Evolutionary conservation across 306 rosid species (phyloP).

Genomic region (Abrus pulchellus): DNA sequence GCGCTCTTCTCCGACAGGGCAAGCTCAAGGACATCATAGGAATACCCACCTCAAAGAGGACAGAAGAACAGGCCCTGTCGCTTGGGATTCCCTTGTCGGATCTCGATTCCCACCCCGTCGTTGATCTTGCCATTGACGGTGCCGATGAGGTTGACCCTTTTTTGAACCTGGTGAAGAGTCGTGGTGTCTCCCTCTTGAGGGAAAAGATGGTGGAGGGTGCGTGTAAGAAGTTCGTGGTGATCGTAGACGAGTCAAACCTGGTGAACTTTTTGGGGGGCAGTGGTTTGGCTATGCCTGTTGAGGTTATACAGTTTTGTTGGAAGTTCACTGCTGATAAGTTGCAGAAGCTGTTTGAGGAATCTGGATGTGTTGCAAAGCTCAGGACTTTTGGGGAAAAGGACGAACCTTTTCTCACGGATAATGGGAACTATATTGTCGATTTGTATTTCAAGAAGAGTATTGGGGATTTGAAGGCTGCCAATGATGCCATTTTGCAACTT

Average conservation of each 20-base stretch:
- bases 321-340: conserved; percentile 69
- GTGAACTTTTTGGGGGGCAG: conserved; percentile 75
- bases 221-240: conserved; percentile 73
- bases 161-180: conserved; percentile 81
- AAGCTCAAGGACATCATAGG: conserved; percentile 71
- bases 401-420: conserved; percentile 77
- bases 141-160: conserved; percentile 92
- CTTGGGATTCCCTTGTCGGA: conserved; percentile 82
- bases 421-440: conserved; percentile 78
- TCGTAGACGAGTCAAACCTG: conserved; percentile 85
- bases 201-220: conserved; percentile 91
- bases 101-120: conserved; percentile 71
- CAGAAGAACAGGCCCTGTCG: conserved; percentile 80
- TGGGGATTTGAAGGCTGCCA: conserved; percentile 84
- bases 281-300: conserved; percentile 90
- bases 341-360: conserved; percentile 56
- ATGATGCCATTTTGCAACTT: conserved; percentile 74
- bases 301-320: conserved; percentile 83
- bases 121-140: conserved; percentile 89
- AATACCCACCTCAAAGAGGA: conserved; percentile 80
- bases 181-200: conserved; percentile 85
- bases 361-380: conserved; percentile 76
- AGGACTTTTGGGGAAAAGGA: conserved; percentile 58
- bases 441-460: conserved; percentile 72
- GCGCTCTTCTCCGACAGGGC: conserved; percentile 76